Base-by-base conservation (phyloP, 2,329 filamentous ascomycete genomes). In the Pseudogymnoascus sp. region DNA sequence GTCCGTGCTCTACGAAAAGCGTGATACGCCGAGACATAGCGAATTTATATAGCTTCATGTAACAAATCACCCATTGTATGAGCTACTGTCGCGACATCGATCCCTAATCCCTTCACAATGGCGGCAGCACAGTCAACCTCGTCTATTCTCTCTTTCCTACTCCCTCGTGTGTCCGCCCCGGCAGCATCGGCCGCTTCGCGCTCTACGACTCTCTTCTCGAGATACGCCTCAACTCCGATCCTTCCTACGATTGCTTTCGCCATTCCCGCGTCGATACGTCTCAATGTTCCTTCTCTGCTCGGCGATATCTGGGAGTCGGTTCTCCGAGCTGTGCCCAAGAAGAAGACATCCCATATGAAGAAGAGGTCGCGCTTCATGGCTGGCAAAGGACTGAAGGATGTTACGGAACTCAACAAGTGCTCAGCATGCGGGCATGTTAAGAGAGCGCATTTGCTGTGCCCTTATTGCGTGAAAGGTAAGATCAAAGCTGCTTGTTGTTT, bases 341-440 rank as follows among this genome's bases (percentile, higher is more conserved):
- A 96, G 80, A 99, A 97, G 84, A 96, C 92, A 35, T 97, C 93
- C 43, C 91, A 99, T 76, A 91, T 91, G 81, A 96, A 95, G 80
- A 96, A 92, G 82, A 85, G 95, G 69, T 88, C 92, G 73, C 86
- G 96, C 71, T 92, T 96, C 73, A 89, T 97, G 88, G 93, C 93
- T 23, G 95, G 95, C 72, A 99, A 99, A 79, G 93, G 88, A 49
- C 77, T 99, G 69, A 90, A 96, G 78, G 95, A 99, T 74, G 87
- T 96, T 63, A 95, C 89, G 66, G 84, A 85, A 61, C 78, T 99
- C 69, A 96, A 92, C 79, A 90, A 86, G 72, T 99, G 95, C 74
- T 90, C 93, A 0, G 90, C 87, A 12, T 99, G 95, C 71, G 96
- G 95, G 59, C 84, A 89, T 73, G 79, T 86, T 25, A 99, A 99